Evolutionary conservation across 2,329 filamentous ascomycete species (phyloP), one percentile per base, ranked within the genome.

Genomic region (Trichoderma cornu-damae): DNA sequence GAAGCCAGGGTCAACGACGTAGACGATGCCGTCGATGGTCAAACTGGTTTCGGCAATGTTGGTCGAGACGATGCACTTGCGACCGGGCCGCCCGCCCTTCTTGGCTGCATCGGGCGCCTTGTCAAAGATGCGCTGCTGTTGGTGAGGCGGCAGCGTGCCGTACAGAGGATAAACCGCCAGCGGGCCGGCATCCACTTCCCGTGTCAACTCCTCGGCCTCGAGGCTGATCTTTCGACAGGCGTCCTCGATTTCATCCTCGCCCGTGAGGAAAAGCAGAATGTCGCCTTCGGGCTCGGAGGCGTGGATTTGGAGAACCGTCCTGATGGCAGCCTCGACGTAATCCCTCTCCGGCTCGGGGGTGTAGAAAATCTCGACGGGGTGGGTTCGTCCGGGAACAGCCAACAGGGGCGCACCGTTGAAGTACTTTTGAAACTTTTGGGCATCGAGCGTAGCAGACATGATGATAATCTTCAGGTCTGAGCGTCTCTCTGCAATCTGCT

Each of bases 191-290:
- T 95, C 91, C 35, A 90, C 90, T 73, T 99, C 94, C 66, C 91
- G 81, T 30, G 89, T 83, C 81, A 99, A 86, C 70, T 97, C 93
- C 66, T 97, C 93, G 8, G 86, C 87, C 71, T 99, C 94, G 14
- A 97, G 79, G 26, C 80, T 83, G 67, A 99, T 96, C 72, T 97
- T 96, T 60, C 92, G 84, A 67, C 89, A 91, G 4, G 93, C 90
- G 69, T 99, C 94, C 74, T 99, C 94, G 68, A 99, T 99, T 72
- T 99, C 94, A 70, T 99, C 94, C 71, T 99, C 94, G 72, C 94
- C 94, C 3, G 94, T 99, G 71, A 99, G 77, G 79, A 99, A 99
- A 11, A 99, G 77, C 57, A 99, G 74, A 43, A 99, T 89, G 69
- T 99, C 94, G 59, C 94, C 94, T 69, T 97, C 91, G 1, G 84